Evolutionary conservation across 495 filamentous ascomycete genomes (phyloP), one percentile per base, ranked within the genome.

Genomic region (Xylaria palmicola): DNA sequence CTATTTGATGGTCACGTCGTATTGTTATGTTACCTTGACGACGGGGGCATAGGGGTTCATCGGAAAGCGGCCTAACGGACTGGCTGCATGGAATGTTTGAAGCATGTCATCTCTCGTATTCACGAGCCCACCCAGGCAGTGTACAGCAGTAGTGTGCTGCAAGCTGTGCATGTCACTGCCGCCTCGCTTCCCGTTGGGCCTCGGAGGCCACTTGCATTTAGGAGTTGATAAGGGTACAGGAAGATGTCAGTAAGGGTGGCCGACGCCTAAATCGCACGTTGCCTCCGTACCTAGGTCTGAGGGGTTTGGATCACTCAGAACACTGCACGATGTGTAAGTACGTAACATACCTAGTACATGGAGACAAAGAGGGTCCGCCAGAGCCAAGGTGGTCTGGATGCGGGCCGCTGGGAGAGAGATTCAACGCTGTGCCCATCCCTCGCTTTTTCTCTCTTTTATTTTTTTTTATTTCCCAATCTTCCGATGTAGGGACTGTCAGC

Each of bases 81-180:
- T 15, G 27, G 26, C 37, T 48, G 55, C 55, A 58, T 12, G 43
- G 55, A 37, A 37, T 26, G n/a, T n/a, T n/a, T n/a, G n/a, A n/a
- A n/a, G n/a, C n/a, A n/a, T n/a, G 43, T 49, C 55, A 36, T 47
- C 43, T 39, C 55, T 58, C 55, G 55, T 58, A 58, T 58, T 58
- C 55, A 58, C 17, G 39, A 48, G 17, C 55, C 55, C 44, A 47
- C 55, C 30, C 55, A 27, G 24, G 41, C 41, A 17, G 40, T n/a
- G n/a, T n/a, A n/a, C n/a, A n/a, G n/a, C n/a, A n/a, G n/a, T n/a
- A n/a, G 15, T 55, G 27, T 39, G 34, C 55, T 44, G 53, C 43
- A 58, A 26, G 29, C 12, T 39, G 12, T 56, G 27, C 53, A 55
- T 54, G 34, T 41, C n/a, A 30, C 39, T 29, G 29, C 24, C 26